Base-by-base conservation (phyloP, 805 yeast species). In the Candida oleophila region DNA sequence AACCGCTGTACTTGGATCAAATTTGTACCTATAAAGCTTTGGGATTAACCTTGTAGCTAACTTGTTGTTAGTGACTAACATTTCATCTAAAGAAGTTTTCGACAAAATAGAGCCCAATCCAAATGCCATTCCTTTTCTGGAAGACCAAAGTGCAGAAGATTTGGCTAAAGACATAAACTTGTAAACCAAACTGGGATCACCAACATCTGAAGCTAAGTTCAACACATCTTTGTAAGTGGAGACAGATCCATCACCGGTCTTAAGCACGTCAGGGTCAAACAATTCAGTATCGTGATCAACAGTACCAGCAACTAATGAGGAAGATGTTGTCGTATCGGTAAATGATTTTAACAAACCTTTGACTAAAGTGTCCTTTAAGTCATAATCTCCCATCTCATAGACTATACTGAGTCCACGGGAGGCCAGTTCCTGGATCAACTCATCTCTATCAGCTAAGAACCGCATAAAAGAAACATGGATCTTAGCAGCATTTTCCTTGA, bases 151-250 rank as follows among this genome's bases (percentile, higher is more conserved):
- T 0, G 94, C 83, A 0, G 96, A 88, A 44, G 84, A 85, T 51
- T 88, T 85, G 0, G 97, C 96, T 47, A 92, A 68, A 0, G 96
- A 83, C 97, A 92, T 89, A 62, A 92, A 92, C 60, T 89, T 88
- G 66, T 92, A 92, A 3, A 92, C 97, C 53, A 92, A 76, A 53
- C 94, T 80, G 12, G 98, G 96, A 64, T 92, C 97, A 22, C 98
- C 98, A 8, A 90, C 95, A 60, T 92, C 99, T 1, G 94, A 82
- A 0, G 99, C 97, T 42, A 92, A 71, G 55, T 74, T 87, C 55
- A 92, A 72, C 25, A 92, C 88, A 64, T 92, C 99, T 56, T 86
- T 88, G 62, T 92, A 92, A 0, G 98, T 91, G 0, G 96, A 87
- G 3, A 92, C 82, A 0, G 96, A 87, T 1, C 92, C 90, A 50